Evolutionary conservation across 768 basidiomycete genomes (phyloP).

Genomic region (Lactifluus subvellereus): DNA sequence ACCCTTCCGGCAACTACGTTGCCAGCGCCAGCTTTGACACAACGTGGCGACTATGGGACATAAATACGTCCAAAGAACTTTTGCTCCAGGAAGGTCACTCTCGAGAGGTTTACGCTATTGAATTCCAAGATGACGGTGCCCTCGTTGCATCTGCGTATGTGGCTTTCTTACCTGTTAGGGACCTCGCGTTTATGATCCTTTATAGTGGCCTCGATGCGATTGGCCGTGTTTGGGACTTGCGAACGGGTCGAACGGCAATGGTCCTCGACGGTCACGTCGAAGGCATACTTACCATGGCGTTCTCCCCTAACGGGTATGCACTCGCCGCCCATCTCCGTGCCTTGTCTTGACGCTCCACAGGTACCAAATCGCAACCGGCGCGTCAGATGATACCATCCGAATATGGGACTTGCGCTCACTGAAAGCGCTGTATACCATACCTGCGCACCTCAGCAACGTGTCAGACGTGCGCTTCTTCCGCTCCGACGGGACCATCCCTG

Average conservation of each 20-base stretch:
- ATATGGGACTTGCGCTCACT: conserved; percentile 98
- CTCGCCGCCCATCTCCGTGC: not conserved
- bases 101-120: conserved; percentile 93
- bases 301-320: conserved; percentile 91
- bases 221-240: conserved; percentile 94
- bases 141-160: conserved; percentile 87
- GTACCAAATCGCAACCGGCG: conserved; percentile 95
- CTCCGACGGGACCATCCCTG: conserved; percentile 45
- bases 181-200: conserved; percentile 7
- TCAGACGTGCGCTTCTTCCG: conserved; percentile 95
- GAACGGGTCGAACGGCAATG: conserved; percentile 95
- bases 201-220: conserved; percentile 90
- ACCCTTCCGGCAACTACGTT: conserved; percentile 90
- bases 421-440: conserved; percentile 91
- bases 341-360: conserved; percentile 37
- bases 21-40: conserved; percentile 96
- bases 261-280: conserved; percentile 96
- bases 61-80: conserved; percentile 71
- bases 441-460: conserved; percentile 91
- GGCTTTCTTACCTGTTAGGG: not conserved
- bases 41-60: conserved; percentile 97
- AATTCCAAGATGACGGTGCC: conserved; percentile 93
- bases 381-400: conserved; percentile 94
- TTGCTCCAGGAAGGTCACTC: conserved; percentile 95
- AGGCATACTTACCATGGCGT: conserved; percentile 84